Evolutionary conservation across 78 protist genomes (phyloP), one percentile per base, ranked within the genome.

Genomic region (Protostelium mycophagum): DNA sequence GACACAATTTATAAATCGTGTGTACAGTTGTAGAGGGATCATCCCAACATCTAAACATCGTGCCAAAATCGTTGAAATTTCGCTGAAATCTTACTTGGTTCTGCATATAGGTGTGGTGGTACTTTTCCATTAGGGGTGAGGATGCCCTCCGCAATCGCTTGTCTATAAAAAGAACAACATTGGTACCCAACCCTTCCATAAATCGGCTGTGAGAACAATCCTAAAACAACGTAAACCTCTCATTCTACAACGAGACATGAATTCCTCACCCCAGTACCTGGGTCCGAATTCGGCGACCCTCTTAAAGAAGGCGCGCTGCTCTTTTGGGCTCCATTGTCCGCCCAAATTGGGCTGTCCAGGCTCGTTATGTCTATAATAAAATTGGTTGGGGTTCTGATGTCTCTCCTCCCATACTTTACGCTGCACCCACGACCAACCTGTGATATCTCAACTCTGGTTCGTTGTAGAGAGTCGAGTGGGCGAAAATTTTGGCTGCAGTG

Each of bases 161-260:
- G 73, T 51, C 73, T 51, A 87, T 92, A 92, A 39, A 29, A 91
- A 38, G 88, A 88, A 35, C 91, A 51, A 86, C 94, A 91, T 85
- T 93, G 96, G 35, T 95, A 95, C 34, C 96, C 96, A 28, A 95
- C 96, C 0, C 96, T 87, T 5, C 96, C 96, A 0, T 93, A 94
- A 5, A 95, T 95, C 36, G 37, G 37, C 93, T 84, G 89, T 1
- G 90, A 0, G 73, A 95, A 95, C 36, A 91, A n/a, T 84, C 96
- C 96, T 94, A 94, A 91, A 36, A 87, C 91, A 5, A 90, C 95
- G 1, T 90, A 86, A 1, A 88, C 90, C 16, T 5, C 5, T 51
- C 73, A 16, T 16, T 25, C 73, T 5, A 51, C 16, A 16, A 51
- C 16, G 73, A 51, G 73, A 51, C 16, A 16, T 16, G 16, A 51